These are phyloP conservation scores for Ogataea hybrid DNA, from an alignment of 1,139 yeast species.

Conservation along the genomic window DNA sequence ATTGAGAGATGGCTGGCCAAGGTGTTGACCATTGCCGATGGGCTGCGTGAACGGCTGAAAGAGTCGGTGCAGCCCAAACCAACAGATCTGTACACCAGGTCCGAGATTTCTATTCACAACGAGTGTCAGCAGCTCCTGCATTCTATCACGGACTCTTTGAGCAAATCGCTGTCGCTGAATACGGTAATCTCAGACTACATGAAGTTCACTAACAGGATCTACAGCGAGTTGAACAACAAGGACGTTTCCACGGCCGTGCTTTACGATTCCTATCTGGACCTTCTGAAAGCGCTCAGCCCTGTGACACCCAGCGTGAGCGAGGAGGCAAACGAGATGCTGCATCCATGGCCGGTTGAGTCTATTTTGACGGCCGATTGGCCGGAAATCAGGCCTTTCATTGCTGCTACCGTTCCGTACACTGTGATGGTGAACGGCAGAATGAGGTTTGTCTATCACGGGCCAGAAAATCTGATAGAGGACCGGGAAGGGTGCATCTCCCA, in stretches of 20 bases:
- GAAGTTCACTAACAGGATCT: slow-evolving; percentile 69
- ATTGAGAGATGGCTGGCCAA: slow-evolving; percentile 81
- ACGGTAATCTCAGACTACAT: slow-evolving; percentile 87
- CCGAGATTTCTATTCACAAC: slow-evolving; percentile 58
- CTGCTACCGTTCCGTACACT: slow-evolving; percentile 42
- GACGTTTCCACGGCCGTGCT: slow-evolving; percentile 34
- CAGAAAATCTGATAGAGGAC: slow-evolving; percentile 36
- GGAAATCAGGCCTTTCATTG: slow-evolving; percentile 34
- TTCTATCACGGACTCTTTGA: slow-evolving; percentile 58
- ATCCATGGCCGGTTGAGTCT: slow-evolving; percentile 35
- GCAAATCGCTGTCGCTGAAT: slow-evolving; percentile 62
- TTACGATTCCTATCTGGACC: slow-evolving; percentile 46
- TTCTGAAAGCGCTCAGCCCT: slow-evolving; percentile 64
- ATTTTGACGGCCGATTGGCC: slow-evolving; percentile 61
- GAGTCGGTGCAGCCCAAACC: slow-evolving; percentile 11
- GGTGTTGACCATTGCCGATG: slow-evolving; percentile 45
- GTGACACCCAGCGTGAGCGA: slow-evolving; percentile 81
- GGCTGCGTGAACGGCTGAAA: slow-evolving; percentile 15
- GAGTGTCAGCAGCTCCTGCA: slow-evolving; percentile 49
- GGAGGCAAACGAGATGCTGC: slow-evolving; percentile 70
- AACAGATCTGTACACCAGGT: slow-evolving; percentile 27
- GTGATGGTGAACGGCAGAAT: slow-evolving; percentile 71
- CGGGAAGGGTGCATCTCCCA: slow-evolving; percentile 35
- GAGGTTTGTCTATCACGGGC: slow-evolving; percentile 45
- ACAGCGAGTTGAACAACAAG: slow-evolving; percentile 36